Conservation (phyloP, 495 filamentous ascomycete genomes). For the Trichoderma reesei region DNA sequence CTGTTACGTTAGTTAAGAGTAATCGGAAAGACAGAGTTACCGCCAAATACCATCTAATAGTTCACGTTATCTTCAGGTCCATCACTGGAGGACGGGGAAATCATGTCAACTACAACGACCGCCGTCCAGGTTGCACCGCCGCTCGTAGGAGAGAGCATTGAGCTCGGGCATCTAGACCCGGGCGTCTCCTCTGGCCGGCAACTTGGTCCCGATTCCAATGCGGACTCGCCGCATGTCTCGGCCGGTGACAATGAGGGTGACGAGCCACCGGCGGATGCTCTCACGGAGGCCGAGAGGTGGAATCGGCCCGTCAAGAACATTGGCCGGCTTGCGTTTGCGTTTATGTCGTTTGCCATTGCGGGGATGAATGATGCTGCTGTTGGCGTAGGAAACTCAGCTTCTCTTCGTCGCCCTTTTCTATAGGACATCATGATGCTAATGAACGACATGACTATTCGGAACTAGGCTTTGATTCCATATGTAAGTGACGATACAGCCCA, state of each 20-base stretch:
- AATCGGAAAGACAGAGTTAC: background rate
- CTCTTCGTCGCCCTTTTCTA: background rate
- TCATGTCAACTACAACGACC: background rate
- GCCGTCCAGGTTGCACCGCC: background rate
- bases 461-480: slow-evolving; percentile 55
- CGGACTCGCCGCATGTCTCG: background rate
- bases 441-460: background rate
- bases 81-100: background rate
- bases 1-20: background rate
- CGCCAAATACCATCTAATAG: too few relatives aligned
- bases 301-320: slow-evolving; percentile 59
- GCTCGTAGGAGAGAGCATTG: background rate
- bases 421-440: background rate
- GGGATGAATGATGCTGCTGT: slow-evolving; percentile 75
- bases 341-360: slow-evolving; percentile 68
- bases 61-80: too few relatives aligned
- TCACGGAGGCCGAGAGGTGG: slow-evolving; percentile 44
- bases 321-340: slow-evolving; percentile 53
- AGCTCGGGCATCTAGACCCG: background rate
- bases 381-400: slow-evolving; percentile 45
- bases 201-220: background rate
- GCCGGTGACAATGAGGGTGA: background rate
- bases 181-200: background rate
- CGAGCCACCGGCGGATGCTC: slow-evolving; percentile 2
- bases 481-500: slow-evolving; percentile 19